Evolutionary conservation across 2,329 filamentous ascomycete genomes (phyloP).

Genomic region (Juglanconis sp.): DNA sequence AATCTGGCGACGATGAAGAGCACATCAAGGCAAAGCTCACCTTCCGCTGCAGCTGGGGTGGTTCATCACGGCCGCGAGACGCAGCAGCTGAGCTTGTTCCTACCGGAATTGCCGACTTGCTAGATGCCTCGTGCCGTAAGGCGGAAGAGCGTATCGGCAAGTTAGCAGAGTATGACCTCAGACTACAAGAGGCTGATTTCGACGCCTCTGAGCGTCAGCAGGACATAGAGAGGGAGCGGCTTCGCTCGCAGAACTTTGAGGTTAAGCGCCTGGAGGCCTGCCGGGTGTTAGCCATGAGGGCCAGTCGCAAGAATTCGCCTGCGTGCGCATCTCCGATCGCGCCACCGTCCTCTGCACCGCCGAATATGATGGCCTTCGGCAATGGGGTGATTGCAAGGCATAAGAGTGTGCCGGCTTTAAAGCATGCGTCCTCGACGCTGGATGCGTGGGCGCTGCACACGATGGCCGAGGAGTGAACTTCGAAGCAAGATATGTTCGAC

Average conservation of each 20-base stretch:
- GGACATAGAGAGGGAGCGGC: slow-evolving; percentile 44
- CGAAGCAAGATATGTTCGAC: neutral
- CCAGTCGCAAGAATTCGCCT: slow-evolving; percentile 14
- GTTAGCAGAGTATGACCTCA: slow-evolving; percentile 36
- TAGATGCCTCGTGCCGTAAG: slow-evolving; percentile 47
- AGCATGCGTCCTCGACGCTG: slow-evolving; percentile 12
- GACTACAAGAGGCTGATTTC: slow-evolving; percentile 39
- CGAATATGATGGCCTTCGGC: slow-evolving; percentile 6
- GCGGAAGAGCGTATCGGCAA: slow-evolving; percentile 44
- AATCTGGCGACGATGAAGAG: slow-evolving; percentile 36
- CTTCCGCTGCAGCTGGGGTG: slow-evolving; percentile 57
- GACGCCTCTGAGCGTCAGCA: slow-evolving; percentile 42
- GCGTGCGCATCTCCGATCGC: neutral
- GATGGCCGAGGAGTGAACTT: slow-evolving; percentile 12
- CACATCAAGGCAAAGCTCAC: slow-evolving; percentile 41
- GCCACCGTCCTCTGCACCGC: slow-evolving; percentile 13
- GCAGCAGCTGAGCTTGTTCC: slow-evolving; percentile 33
- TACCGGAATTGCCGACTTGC: slow-evolving; percentile 36
- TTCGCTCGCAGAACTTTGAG: slow-evolving; percentile 50
- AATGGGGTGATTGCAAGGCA: neutral
- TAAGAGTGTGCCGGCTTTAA: slow-evolving; percentile 8
- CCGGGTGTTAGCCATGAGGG: slow-evolving; percentile 31
- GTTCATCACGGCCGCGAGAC: slow-evolving; percentile 42
- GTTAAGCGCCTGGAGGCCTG: slow-evolving; percentile 43
- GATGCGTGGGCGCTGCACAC: slow-evolving; percentile 12